Evolutionary conservation across 768 basidiomycete species (phyloP).

Genomic region (Suillus brevipes): DNA sequence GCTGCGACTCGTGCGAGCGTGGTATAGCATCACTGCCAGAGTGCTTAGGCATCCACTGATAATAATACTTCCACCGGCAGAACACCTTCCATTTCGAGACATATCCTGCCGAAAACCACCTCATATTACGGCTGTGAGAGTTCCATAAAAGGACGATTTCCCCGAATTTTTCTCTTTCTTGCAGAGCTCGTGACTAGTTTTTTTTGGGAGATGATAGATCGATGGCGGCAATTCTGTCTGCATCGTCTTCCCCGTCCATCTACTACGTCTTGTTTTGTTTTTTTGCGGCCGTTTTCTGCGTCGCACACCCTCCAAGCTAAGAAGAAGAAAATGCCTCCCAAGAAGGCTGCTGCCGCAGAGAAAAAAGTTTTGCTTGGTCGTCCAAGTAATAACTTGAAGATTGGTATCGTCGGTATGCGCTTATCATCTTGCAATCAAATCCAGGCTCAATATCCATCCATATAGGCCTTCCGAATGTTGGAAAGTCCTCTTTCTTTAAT

Average conservation of each 20-base stretch:
- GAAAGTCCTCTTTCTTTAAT: constrained; percentile 99
- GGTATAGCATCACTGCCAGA: neutral
- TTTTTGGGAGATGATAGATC: constrained; percentile 32
- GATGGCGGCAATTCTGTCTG: constrained; percentile 9
- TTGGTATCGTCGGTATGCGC: constrained; percentile 94
- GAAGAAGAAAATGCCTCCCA: constrained; percentile 87
- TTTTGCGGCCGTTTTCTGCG: constrained; percentile 36
- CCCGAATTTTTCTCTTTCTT: constrained; percentile 3
- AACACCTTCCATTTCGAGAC: neutral
- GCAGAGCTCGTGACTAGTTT: constrained; percentile 8
- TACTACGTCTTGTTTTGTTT: constrained; percentile 12
- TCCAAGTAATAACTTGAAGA: constrained; percentile 96
- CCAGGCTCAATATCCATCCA: constrained; percentile 10
- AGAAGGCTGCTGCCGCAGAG: constrained; percentile 73
- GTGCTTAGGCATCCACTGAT: neutral
- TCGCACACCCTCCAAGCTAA: constrained; percentile 43
- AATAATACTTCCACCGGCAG: constrained; percentile 1
- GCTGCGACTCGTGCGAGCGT: neutral
- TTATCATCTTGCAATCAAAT: constrained; percentile 5
- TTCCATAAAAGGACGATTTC: neutral
- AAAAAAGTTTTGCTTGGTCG: constrained; percentile 88
- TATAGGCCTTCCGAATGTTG: constrained; percentile 90
- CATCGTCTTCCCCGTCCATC: constrained; percentile 19
- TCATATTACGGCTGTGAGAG: constrained; percentile 2
- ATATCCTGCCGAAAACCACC: neutral